Conservation (phyloP, 2,329 filamentous ascomycete genomes). For the Fusarium sp. region DNA sequence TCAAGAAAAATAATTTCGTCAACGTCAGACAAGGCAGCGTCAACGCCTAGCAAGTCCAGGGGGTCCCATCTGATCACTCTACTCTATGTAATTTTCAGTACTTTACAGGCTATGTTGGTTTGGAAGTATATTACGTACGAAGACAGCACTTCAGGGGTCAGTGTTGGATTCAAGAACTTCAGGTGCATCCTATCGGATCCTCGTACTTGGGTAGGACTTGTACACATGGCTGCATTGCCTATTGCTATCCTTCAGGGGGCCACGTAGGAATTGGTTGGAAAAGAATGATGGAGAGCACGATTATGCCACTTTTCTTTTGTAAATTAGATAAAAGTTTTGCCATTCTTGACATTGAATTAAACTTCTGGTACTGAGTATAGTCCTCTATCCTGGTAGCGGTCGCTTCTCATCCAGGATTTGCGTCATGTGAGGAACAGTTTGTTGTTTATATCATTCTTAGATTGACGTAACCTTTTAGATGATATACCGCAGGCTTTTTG, state of each 20-base stretch:
- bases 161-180: constrained; percentile 39
- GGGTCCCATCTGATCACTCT: constrained; percentile 4
- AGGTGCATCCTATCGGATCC: constrained; percentile 24
- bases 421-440: not conserved
- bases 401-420: not conserved
- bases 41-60: constrained; percentile 1
- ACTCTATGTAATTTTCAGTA: constrained; percentile 9
- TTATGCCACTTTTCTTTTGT: not conserved
- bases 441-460: not conserved
- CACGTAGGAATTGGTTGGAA: not conserved
- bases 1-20: not conserved
- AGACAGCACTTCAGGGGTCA: not conserved
- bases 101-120: constrained; percentile 27
- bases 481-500: not conserved
- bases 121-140: constrained; percentile 25
- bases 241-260: constrained; percentile 22
- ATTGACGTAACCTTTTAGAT: not conserved
- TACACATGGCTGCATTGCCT: constrained; percentile 24
- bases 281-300: not conserved
- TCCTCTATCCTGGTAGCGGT: not conserved
- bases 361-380: not conserved
- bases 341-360: not conserved
- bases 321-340: not conserved
- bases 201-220: constrained; percentile 26
- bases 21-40: not conserved